Evolutionary conservation across 495 filamentous ascomycete genomes (phyloP).

Genomic region (Penicillium paradoxum): DNA sequence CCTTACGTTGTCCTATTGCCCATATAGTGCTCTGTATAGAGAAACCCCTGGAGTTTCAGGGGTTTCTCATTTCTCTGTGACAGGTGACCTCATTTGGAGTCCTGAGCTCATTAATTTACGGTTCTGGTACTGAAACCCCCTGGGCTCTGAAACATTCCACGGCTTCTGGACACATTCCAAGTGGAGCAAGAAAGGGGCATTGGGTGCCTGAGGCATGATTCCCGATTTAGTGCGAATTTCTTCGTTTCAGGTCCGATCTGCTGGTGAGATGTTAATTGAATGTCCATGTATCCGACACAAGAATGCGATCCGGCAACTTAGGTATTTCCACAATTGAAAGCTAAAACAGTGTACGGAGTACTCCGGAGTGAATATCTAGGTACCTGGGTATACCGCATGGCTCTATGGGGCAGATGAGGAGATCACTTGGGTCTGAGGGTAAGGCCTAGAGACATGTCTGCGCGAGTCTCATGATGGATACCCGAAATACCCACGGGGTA

Average conservation of each 20-base stretch:
- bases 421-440: neutral
- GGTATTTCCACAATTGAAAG: no score
- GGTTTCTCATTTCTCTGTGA: conserved; percentile 1
- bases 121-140: neutral
- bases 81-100: neutral
- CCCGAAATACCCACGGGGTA: neutral
- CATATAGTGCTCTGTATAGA: conserved; percentile 10
- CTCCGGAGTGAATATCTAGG: no score
- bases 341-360: no score
- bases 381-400: no score
- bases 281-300: no score
- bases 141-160: neutral
- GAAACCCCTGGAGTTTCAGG: conserved; percentile 9
- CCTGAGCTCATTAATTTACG: neutral
- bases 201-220: neutral
- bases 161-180: neutral
- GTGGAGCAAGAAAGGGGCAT: neutral
- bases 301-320: no score
- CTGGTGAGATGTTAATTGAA: no score
- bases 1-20: neutral
- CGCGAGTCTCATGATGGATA: neutral
- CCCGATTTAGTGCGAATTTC: neutral
- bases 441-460: neutral
- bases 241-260: no score
- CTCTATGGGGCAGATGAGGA: neutral